Evolutionary conservation across 495 filamentous ascomycete genomes (phyloP), one percentile per base, ranked within the genome.

Genomic region (Tetracladium marchalianum): DNA sequence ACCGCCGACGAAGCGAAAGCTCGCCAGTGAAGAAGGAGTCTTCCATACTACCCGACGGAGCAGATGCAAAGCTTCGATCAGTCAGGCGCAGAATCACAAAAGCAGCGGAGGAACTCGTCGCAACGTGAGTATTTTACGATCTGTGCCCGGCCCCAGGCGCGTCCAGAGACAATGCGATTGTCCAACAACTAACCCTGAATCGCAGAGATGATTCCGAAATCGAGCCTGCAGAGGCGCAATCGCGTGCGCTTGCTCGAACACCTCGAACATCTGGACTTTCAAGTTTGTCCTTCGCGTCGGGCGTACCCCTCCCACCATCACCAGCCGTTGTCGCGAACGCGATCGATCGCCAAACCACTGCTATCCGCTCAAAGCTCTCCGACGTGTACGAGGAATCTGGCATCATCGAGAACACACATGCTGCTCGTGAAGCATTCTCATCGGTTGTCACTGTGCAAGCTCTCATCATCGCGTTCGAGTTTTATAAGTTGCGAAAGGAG

Each of bases 261-360:
- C 79, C 80, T 4, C 67, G 73, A 52, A 70, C 73, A 7, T 71
- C 77, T 46, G 61, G 70, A 11, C 53, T 71, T 64, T 52, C 54
- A 4, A 57, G 55, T 17, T 39, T 56, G 13, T 46, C 49, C 11
- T 58, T 58, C 35, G 70, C 76, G 13, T 60, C 64, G 36, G 70
- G 65, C 49, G 65, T 80, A 45, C 70, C 76, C 5, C 70, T 95
- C 31, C 90, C 92, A 3, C 81, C 89, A 1, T 92, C 88, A 0
- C 90, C 90, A 0, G 81, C 87, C 15, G 75, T 85, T 39, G 80
- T 97, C 39, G 85, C 82, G n/a, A 75, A 87, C 51, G 79, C 73
- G 32, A 87, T 94, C 52, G 90, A 96, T 60, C 76, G 75, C 50
- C 72, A 78, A 51, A 85, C 87, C 1, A 62, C 77, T 16, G 76